A percentile compares a stretch with the other conserved stretches of the same genome.
Conservation (phyloP, 2,329 filamentous ascomycete species). For the Aspergillus calidoustus region DNA sequence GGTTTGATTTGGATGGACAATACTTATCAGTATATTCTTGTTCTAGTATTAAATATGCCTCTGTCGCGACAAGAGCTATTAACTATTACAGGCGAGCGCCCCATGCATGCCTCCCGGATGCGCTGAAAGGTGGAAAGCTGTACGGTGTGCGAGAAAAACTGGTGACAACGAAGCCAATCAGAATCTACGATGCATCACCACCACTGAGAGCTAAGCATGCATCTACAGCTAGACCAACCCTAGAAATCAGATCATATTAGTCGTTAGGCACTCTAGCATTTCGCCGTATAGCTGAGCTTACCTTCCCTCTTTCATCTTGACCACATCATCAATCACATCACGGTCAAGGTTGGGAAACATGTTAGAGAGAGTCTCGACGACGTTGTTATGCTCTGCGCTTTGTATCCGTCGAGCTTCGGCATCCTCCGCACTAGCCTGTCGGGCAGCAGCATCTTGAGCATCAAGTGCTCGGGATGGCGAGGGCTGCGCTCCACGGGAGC, state of each 20-base stretch:
- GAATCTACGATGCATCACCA: slow-evolving; percentile 35
- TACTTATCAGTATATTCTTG: neutral
- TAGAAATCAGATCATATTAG: slow-evolving; percentile 41
- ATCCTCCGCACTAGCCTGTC: slow-evolving; percentile 86
- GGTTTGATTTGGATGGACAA: neutral
- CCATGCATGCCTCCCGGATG: neutral
- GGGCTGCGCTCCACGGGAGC: slow-evolving; percentile 28
- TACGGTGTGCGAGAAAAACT: neutral
- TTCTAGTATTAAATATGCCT: neutral
- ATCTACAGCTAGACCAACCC: slow-evolving; percentile 83
- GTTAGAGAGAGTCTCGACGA: slow-evolving; percentile 89
- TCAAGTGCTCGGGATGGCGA: slow-evolving; percentile 56
- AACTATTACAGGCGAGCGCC: neutral
- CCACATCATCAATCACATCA: slow-evolving; percentile 95
- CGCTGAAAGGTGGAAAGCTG: neutral
- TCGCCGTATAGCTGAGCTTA: slow-evolving; percentile 52
- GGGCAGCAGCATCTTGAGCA: slow-evolving; percentile 84
- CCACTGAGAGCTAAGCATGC: slow-evolving; percentile 74
- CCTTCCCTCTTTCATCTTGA: slow-evolving; percentile 93
- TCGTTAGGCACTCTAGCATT: neutral
- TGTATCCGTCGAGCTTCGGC: slow-evolving; percentile 86
- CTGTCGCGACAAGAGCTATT: neutral
- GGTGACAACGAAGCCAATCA: neutral
- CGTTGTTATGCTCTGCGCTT: slow-evolving; percentile 80
- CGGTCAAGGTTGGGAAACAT: slow-evolving; percentile 97